Base-by-base conservation (phyloP, 371 early-diverging fungal genomes). In the Rhizopus delemar region DNA sequence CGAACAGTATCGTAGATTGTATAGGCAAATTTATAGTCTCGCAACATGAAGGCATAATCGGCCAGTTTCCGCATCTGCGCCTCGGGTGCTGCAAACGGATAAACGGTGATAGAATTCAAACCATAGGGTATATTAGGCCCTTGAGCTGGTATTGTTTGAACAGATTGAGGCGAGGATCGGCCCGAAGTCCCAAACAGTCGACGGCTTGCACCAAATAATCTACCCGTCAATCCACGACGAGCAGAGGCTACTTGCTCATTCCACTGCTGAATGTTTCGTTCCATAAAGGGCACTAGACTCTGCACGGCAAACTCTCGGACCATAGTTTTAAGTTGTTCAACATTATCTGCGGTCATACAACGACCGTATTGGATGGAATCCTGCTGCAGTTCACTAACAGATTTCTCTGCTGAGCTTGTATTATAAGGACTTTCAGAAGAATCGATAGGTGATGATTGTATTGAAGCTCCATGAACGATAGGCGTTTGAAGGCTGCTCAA, bases 31-130 rank as follows among this genome's bases (percentile, higher is more conserved):
- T 86, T 85, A 73, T 90, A 96, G 67, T 97, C 97, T 15, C 91
- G 78, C 6, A 98, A 77, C 96, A 97, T 96, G 64, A 98, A 96
- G 3, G 95, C 90, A 76, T 86, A 97, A 73, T 97, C 97, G 5
- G 94, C 98, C 43, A 96, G 74, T 62, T 90, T 89, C 8, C 97
- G 86, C 86, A 96, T 84, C 60, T 92, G 89, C 2, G 93, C 88
- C 66, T 98, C 98, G 1, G 93, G 91, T 4, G 95, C 85, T 36
- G 81, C 81, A 72, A 88, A 80, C 3, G 88, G 84, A 65, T 74
- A 81, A 60, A 76, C 69, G 12, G 66, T 71, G 16, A 73, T 45
- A 33, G 77, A 62, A 31, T 62, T 71, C 7, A 66, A 62, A 5
- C 77, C 79, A 4, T 64, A 41, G 0, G 77, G 75, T 15, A 70